These are phyloP conservation scores for Vicia villosa DNA, from an alignment of 306 rosid genomes.

Conservation along the genomic window DNA sequence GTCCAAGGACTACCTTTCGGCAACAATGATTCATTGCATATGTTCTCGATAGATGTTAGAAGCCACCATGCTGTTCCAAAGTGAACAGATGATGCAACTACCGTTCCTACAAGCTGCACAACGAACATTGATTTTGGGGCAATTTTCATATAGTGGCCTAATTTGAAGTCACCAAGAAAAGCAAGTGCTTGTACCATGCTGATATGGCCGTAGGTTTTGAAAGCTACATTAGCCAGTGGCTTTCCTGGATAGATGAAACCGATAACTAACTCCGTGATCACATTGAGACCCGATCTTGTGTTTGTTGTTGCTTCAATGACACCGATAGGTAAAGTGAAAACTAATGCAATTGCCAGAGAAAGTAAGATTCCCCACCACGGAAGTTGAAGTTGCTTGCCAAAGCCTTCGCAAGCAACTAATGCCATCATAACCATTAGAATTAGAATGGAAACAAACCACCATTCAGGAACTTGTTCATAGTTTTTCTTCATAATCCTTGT, in stretches of 20 bases:
- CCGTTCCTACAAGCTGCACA: conserved; percentile 59
- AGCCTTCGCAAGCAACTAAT: conserved; percentile 62
- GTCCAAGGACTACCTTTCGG: conserved; percentile 74
- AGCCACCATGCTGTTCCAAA: conserved; percentile 77
- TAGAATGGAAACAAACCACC: conserved; percentile 64
- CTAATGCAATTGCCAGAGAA: conserved; percentile 57
- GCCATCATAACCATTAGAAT: conserved; percentile 43
- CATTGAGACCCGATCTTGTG: conserved; percentile 49
- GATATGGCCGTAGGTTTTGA: conserved; percentile 70
- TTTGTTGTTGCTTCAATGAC: conserved; percentile 85
- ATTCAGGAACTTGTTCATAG: conserved; percentile 68
- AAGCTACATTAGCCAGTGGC: conserved; percentile 75
- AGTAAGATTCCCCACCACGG: conserved; percentile 86
- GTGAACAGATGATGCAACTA: conserved; percentile 48
- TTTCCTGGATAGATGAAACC: conserved; percentile 69
- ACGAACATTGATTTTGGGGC: conserved; percentile 70
- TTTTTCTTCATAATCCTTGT: conserved; percentile 76
- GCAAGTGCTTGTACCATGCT: conserved; percentile 69
- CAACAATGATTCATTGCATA: conserved; percentile 42
- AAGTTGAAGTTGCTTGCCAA: conserved; percentile 72
- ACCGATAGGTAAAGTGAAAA: conserved; percentile 76
- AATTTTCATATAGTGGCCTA: conserved; percentile 80
- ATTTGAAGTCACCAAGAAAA: conserved; percentile 58
- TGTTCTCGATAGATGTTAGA: conserved; percentile 42
- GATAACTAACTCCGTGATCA: conserved; percentile 65